Conservation (phyloP, 2,329 filamentous ascomycete genomes). For the Aspergillus cejpii region DNA sequence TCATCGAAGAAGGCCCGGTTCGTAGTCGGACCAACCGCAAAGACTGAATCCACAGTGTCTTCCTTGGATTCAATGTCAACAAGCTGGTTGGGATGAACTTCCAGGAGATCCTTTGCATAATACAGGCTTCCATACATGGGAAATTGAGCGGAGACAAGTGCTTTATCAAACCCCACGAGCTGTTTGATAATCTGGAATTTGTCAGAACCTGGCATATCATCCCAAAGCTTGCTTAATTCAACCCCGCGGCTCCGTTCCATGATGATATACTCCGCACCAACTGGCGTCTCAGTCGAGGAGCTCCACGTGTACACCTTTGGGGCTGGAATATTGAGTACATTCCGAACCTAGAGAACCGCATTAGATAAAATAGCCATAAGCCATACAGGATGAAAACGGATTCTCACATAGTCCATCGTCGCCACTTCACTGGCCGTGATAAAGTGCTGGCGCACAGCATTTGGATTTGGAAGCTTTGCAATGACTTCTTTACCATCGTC, state of each 20-base stretch:
- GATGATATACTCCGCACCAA: slow-evolving; percentile 9
- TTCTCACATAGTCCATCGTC: slow-evolving; percentile 14
- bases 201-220: slow-evolving; percentile 13
- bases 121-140: neutral
- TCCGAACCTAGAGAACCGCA: neutral
- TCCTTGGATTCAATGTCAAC: too few species aligned
- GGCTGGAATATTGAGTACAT: slow-evolving; percentile 1
- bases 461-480: slow-evolving; percentile 20
- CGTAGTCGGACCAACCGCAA: too few species aligned
- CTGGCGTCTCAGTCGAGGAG: neutral
- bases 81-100: too few species aligned
- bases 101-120: too few species aligned
- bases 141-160: neutral
- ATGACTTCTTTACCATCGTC: slow-evolving; percentile 15
- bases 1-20: too few species aligned
- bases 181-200: slow-evolving; percentile 26
- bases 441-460: slow-evolving; percentile 15
- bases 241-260: slow-evolving; percentile 21
- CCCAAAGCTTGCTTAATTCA: slow-evolving; percentile 26
- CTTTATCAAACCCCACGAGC: slow-evolving; percentile 11
- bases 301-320: slow-evolving; percentile 3
- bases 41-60: too few species aligned
- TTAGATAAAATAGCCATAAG: too few species aligned
- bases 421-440: slow-evolving; percentile 24
- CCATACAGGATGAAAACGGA: neutral